Evolutionary conservation across 352 stramenopile species (phyloP), one percentile per base, ranked within the genome.

Genomic region (Phytophthora quininea): DNA sequence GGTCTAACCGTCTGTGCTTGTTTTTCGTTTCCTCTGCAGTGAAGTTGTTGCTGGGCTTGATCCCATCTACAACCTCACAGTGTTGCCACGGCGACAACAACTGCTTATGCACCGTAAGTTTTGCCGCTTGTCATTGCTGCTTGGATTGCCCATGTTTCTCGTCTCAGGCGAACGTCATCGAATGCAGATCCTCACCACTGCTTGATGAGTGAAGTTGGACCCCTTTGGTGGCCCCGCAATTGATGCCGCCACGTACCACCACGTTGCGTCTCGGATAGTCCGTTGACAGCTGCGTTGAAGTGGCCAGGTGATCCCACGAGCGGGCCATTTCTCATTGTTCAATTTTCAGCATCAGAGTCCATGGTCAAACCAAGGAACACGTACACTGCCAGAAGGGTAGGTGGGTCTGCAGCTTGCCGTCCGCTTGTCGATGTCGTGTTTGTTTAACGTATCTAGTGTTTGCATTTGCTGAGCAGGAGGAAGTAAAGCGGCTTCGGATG

Each of bases 331-430:
- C 35, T 40, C 35, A 40, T 11, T 40, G 35, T 40, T 40, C 35
- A 11, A 40, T 40, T 40, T 40, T 6, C 35, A 40, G 6, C 35
- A 40, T 11, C 35, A 11, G 33, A 10, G 32, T 46, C 2, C 31
- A 58, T 58, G 52, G 11, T 35, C 37, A 46, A 58, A 35, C 31
- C 49, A 9, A 48, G 8, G n/a, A 58, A 35, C 52, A 58, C 52
- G 19, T 58, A 49, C 31, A 27, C 52, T 10, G 37, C 10, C 33
- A 33, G 52, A n/a, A 58, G 52, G 52, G 52, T 58, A 58, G 7
- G 35, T 12, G 10, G 35, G 33, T 58, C 15, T 4, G 6, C 4
- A 19, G 33, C n/a, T 48, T 27, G 42, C 19, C 42, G 8, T 24
- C 19, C 37, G 27, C 7, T 33, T 49, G 24, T 12, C 35, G 3